Conservation (phyloP, 345 rosid genomes). For the Eucalyptus cloeziana region DNA sequence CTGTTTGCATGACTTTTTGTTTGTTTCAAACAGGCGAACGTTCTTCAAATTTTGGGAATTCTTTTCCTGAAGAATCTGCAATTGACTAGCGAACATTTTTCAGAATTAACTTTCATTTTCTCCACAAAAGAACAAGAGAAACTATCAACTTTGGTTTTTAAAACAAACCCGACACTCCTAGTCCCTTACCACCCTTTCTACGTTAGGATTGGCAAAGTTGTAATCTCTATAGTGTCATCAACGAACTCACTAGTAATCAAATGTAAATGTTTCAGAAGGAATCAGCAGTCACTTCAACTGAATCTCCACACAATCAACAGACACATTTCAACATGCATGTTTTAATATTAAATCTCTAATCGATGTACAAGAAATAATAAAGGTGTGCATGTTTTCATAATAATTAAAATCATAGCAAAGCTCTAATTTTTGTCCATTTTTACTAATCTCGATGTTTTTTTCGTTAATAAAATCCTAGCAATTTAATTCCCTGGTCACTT, state of each 20-base stretch:
- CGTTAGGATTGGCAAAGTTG: background rate
- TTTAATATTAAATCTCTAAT: no score
- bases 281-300: background rate
- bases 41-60: background rate
- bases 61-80: background rate
- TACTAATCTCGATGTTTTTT: no score
- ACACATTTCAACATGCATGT: background rate
- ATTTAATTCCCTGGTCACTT: no score
- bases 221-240: background rate
- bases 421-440: no score
- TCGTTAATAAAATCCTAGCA: no score
- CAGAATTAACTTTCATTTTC: background rate
- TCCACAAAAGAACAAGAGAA: background rate
- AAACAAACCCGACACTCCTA: background rate
- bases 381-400: background rate
- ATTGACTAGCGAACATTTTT: background rate
- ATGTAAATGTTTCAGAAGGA: background rate
- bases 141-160: background rate
- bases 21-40: background rate
- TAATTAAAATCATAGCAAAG: background rate
- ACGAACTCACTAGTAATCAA: no score
- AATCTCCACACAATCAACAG: background rate
- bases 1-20: background rate
- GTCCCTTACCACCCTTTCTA: background rate
- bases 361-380: background rate